phyloP scores from a whole-genome alignment of 73 alveolate species.

The Stentor coeruleus region DNA sequence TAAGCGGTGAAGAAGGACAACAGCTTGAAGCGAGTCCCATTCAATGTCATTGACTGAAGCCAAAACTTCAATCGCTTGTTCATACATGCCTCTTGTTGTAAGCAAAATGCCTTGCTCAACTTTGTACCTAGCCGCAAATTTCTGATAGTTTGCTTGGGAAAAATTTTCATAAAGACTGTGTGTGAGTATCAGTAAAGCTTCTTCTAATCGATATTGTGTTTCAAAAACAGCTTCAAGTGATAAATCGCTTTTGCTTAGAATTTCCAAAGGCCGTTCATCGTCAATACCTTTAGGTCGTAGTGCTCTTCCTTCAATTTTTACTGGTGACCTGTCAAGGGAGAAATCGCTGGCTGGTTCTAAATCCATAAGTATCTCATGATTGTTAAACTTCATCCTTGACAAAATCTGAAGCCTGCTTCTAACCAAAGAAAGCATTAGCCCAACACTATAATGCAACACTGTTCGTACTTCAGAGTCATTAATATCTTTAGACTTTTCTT shows the following conservation, averaged over 20 bases:
- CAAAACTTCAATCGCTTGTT: neutral
- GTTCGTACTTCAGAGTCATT: slow-evolving; percentile 10
- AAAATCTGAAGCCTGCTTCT: slow-evolving; percentile 10
- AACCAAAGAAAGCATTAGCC: slow-evolving; percentile 3
- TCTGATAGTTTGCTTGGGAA: slow-evolving; percentile 1
- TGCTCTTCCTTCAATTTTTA: slow-evolving; percentile 19
- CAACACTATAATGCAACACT: slow-evolving; percentile 13
- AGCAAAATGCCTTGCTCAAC: slow-evolving; percentile 18
- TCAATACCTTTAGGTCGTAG: neutral
- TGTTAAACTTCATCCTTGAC: neutral
- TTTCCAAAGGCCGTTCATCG: neutral
- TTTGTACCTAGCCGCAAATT: neutral
- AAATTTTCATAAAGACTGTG: neutral
- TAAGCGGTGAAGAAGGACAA: neutral
- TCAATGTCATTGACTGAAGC: neutral
- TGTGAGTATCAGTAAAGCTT: neutral
- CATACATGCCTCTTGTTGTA: neutral
- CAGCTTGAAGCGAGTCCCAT: neutral
- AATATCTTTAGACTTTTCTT: neutral
- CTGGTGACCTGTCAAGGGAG: slow-evolving; percentile 9
- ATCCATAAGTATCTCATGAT: neutral
- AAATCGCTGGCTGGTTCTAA: neutral
- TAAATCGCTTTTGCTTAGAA: neutral
- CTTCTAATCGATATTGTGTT: slow-evolving; percentile 7
- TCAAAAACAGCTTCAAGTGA: neutral